Evolutionary conservation across 768 basidiomycete species (phyloP), one percentile per base, ranked within the genome.

Genomic region (Kwoniella shandongensis): DNA sequence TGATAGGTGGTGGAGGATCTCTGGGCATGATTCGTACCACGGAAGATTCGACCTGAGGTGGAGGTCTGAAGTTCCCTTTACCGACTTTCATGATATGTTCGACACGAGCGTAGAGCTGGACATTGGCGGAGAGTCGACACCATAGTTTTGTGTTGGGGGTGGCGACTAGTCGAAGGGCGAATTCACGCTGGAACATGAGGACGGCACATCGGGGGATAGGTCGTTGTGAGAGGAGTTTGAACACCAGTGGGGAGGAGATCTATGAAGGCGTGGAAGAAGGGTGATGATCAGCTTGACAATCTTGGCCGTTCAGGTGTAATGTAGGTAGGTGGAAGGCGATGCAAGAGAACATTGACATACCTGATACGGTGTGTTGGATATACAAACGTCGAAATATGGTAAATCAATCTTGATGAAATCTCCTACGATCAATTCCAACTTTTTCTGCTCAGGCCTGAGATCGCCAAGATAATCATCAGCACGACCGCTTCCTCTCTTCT

Each of bases 181-280:
- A 99, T 78, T 99, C 96, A 54, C 92, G 88, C 79, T 99, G 96
- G 80, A 99, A 99, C 96, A 99, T 99, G 79, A 99, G 88, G 61
- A 99, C 91, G 30, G 91, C 90, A 55, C 88, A 85, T 23, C 94
- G 90, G 75, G 89, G 91, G 41, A 97, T 81, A 0, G 96, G 96
- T 1, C 96, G 88, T 69, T 97, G 92, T 2, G 96, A 98, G 46
- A 98, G 85, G 30, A 99, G 84, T 58, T 90, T 89, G 82, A 99
- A 99, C 53, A 97, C 88, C 47, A 99, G 86, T 4, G 93, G 90
- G 0, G 96, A 98, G 1, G 96, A 98, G 68, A 99, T 99, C 80
- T 81, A 47, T 1, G 13, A 6, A n/a, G 45, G 48, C n/a, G n/a
- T n/a, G 40, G 40, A 8, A 18, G 22, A 42, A 6, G n/a, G 40